Percentiles rank a stretch among this genome's conserved stretches.
Evolutionary conservation across 2,329 filamentous ascomycete species (phyloP).

Genomic region (Scopulariopsis brevicaulis): DNA sequence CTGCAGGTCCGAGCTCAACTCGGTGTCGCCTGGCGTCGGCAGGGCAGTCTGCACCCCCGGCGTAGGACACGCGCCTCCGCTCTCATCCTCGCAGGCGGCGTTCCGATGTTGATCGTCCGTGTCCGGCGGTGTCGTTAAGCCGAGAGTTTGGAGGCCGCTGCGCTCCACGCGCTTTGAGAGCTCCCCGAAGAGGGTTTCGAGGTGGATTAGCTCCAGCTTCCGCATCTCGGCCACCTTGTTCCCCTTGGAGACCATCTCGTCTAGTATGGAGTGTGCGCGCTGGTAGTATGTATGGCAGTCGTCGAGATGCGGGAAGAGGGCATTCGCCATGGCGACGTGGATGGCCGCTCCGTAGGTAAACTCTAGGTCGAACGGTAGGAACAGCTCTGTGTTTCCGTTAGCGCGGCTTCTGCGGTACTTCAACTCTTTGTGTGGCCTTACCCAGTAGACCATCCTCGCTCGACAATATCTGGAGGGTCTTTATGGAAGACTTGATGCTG

Average conservation of each 20-base stretch:
- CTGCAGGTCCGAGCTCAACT: not conserved
- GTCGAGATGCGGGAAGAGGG: slow-evolving; percentile 18
- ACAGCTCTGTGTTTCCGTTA: slow-evolving; percentile 16
- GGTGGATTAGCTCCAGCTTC: slow-evolving; percentile 18
- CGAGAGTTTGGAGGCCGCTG: not conserved
- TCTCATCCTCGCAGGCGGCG: not conserved
- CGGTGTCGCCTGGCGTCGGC: not conserved
- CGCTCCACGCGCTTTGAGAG: slow-evolving; percentile 6
- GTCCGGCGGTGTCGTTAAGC: not conserved
- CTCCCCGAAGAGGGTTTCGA: slow-evolving; percentile 17
- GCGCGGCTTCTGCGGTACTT: too few species aligned
- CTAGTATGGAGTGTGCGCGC: slow-evolving; percentile 16
- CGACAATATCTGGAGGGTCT: slow-evolving; percentile 23
- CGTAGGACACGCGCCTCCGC: too few species aligned
- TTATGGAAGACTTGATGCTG: slow-evolving; percentile 27
- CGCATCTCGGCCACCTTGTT: slow-evolving; percentile 19
- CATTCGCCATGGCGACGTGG: slow-evolving; percentile 22
- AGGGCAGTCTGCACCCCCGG: not conserved
- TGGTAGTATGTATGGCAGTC: slow-evolving; percentile 13
- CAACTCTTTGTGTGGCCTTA: too few species aligned
- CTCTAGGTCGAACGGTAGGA: slow-evolving; percentile 24
- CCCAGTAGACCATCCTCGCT: slow-evolving; percentile 22
- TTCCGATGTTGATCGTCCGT: slow-evolving; percentile 3
- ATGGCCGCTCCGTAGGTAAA: slow-evolving; percentile 22
- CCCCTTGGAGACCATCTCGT: slow-evolving; percentile 19